Base-by-base conservation (phyloP, 176 grass and related monocot species). In the Dactylis glomerata region DNA sequence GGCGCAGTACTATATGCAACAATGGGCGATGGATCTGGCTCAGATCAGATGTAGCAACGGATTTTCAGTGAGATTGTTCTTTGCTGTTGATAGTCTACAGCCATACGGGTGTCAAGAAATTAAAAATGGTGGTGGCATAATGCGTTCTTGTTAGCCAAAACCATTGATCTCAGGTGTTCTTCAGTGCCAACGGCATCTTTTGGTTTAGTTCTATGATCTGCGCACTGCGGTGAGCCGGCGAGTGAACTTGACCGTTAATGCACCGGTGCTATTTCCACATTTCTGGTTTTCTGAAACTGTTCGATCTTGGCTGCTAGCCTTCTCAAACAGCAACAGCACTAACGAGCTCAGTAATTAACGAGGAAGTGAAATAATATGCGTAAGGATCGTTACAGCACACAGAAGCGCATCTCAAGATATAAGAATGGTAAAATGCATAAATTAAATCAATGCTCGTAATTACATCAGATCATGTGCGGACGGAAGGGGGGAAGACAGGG, bases 371-470 rank as follows among this genome's bases (percentile, higher is more conserved):
- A 3, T 15, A 24, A 36, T 34, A 24, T 30, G 26, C 44, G 14
- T 2, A 22, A 47, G 3, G 5, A 10, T 17, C 16, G 54, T 10
- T 4, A 23, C 15, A 76, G 9, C 44, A 33, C 76, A 11, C 17
- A 51, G 4, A n/a, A 23, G 19, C 47, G 2, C 51, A 45, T 14
- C 8, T 33, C 30, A 70, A 58, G 49, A 82, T 30, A 30, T 54
- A 73, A 54, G 2, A 80, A 80, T 56, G 27, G 28, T 54, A 12
- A 56, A 66, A 70, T 86, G 51, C 79, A 82, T 83, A 86, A 79
- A 86, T 86, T 56, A 67, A 90, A 90, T 78, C 42, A 90, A 90
- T 86, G 64, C 20, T 86, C 73, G 41, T 90, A 90, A 86, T 90
- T 90, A 90, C 88, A 90, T 12, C 78, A 69, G 78, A 75, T 81